A percentile compares a stretch with the other conserved stretches of the same genome.
These are phyloP conservation scores for Mycena indigotica DNA, from an alignment of 768 basidiomycete species.

Conservation along the genomic window DNA sequence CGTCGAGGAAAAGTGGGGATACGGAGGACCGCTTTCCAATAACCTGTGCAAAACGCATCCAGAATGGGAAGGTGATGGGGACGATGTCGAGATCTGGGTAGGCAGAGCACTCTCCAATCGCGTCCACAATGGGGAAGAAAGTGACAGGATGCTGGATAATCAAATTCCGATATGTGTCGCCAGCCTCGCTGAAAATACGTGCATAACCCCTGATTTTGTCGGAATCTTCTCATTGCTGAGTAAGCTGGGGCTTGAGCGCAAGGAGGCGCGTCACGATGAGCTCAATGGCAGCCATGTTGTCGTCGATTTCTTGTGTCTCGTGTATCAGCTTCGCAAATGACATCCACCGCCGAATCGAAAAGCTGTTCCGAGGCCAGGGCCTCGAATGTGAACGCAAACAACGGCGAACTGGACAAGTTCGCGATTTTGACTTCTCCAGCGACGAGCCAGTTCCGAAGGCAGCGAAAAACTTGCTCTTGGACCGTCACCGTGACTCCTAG, in stretches of 20 bases:
- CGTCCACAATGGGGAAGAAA: constrained; percentile 94
- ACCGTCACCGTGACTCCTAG: constrained; percentile 83
- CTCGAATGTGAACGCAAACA: constrained; percentile 82
- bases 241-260: constrained; percentile 63
- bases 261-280: constrained; percentile 87
- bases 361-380: constrained; percentile 81
- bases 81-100: constrained; percentile 95
- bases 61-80: constrained; percentile 96
- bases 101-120: constrained; percentile 90
- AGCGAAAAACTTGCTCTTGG: constrained; percentile 80
- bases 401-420: constrained; percentile 70
- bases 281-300: constrained; percentile 88
- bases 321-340: constrained; percentile 94
- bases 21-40: constrained; percentile 77
- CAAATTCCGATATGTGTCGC: constrained; percentile 90
- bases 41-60: constrained; percentile 94
- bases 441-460: constrained; percentile 83
- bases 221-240: constrained; percentile 67
- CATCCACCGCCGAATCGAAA: constrained; percentile 93
- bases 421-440: constrained; percentile 78
- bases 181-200: constrained; percentile 94
- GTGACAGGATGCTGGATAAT: constrained; percentile 88
- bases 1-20: constrained; percentile 75
- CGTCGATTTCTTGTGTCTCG: constrained; percentile 96
- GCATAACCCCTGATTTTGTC: constrained; percentile 90